Percentiles rank a stretch among this genome's conserved stretches.
Conservation (phyloP, 2,329 filamentous ascomycete species). For the Penicillium freii region DNA sequence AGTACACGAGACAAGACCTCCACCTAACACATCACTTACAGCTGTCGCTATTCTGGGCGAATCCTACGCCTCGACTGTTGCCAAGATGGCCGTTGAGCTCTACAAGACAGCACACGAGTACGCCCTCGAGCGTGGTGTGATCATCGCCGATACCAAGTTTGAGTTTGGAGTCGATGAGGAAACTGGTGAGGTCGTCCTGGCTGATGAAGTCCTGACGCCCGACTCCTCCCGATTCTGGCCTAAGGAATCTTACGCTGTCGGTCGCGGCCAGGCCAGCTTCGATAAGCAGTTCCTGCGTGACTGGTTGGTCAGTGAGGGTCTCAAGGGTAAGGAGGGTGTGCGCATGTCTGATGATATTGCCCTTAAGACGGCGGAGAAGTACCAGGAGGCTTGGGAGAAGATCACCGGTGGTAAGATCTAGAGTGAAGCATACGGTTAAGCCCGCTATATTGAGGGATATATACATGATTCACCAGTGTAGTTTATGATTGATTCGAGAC, state of each 20-base stretch:
- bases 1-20: neutral
- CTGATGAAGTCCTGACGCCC: slow-evolving; percentile 84
- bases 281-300: slow-evolving; percentile 85
- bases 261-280: slow-evolving; percentile 75
- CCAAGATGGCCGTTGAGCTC: slow-evolving; percentile 62
- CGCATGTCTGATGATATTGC: slow-evolving; percentile 70
- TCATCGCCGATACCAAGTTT: slow-evolving; percentile 76
- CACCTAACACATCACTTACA: slow-evolving; percentile 19
- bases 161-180: slow-evolving; percentile 69
- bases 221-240: slow-evolving; percentile 87
- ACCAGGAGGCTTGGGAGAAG: slow-evolving; percentile 71
- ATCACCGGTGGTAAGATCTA: slow-evolving; percentile 57
- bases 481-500: slow-evolving; percentile 11
- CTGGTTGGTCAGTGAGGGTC: slow-evolving; percentile 70
- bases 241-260: slow-evolving; percentile 67
- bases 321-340: slow-evolving; percentile 74
- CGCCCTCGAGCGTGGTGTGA: slow-evolving; percentile 60
- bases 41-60: slow-evolving; percentile 63
- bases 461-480: neutral
- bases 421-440: slow-evolving; percentile 4
- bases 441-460: neutral
- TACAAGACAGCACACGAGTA: slow-evolving; percentile 56
- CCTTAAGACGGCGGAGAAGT: slow-evolving; percentile 66
- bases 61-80: slow-evolving; percentile 62
- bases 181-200: slow-evolving; percentile 67